Evolutionary conservation across 2,329 filamentous ascomycete species (phyloP).

Genomic region (Ophiostoma sp.): DNA sequence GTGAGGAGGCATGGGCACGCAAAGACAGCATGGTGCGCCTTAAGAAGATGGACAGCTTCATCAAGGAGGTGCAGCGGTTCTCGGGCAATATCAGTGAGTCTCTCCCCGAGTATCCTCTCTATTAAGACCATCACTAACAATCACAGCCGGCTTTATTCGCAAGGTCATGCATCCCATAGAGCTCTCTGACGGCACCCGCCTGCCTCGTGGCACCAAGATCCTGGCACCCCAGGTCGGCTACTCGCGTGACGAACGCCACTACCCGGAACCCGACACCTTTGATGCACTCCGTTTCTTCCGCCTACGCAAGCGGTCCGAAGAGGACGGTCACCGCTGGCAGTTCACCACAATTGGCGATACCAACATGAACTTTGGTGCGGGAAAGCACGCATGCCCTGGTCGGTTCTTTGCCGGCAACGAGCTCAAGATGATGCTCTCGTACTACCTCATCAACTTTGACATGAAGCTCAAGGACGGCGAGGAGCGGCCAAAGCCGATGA

Average conservation of each 20-base stretch:
- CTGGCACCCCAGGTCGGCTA: slow-evolving; percentile 45
- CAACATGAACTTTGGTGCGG: slow-evolving; percentile 50
- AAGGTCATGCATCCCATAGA: slow-evolving; percentile 49
- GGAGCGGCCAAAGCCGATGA: slow-evolving; percentile 43
- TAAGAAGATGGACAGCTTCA: slow-evolving; percentile 52
- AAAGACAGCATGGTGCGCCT: slow-evolving; percentile 48
- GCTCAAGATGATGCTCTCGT: slow-evolving; percentile 47
- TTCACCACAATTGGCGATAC: slow-evolving; percentile 46
- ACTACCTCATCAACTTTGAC: slow-evolving; percentile 47
- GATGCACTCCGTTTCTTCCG: slow-evolving; percentile 53
- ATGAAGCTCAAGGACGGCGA: slow-evolving; percentile 43
- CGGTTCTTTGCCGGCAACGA: slow-evolving; percentile 50
- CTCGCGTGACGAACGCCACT: slow-evolving; percentile 44
- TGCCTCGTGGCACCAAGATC: slow-evolving; percentile 47
- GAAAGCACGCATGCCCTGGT: slow-evolving; percentile 51
- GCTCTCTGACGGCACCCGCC: slow-evolving; percentile 47
- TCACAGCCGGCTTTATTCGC: slow-evolving; percentile 46
- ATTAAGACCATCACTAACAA: background rate
- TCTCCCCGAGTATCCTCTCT: background rate
- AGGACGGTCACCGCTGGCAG: slow-evolving; percentile 44
- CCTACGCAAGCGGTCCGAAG: slow-evolving; percentile 42
- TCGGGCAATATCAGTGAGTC: slow-evolving; percentile 46
- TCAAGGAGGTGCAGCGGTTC: slow-evolving; percentile 46
- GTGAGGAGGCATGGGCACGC: slow-evolving; percentile 44
- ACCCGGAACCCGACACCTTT: slow-evolving; percentile 45